Conservation (phyloP, 1,284 basidiomycete genomes). For the Heterobasidion parviporum region DNA sequence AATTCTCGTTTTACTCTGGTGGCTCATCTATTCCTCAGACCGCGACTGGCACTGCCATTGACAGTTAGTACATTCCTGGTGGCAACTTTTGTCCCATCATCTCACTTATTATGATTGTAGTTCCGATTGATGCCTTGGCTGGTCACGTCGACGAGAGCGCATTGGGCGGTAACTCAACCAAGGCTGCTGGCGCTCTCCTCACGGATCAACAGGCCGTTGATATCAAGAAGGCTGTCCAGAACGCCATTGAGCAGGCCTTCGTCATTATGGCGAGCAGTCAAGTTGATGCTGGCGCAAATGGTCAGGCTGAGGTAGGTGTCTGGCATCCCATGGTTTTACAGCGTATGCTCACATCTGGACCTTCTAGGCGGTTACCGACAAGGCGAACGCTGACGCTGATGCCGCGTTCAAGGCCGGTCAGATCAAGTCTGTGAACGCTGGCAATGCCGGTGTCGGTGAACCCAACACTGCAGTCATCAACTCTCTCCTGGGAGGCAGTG, state of each 20-base stretch:
- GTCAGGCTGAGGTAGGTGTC: background rate
- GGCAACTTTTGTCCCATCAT: background rate
- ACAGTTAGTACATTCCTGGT: background rate
- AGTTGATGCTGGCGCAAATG: background rate
- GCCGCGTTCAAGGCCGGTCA: background rate
- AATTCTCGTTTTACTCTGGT: background rate
- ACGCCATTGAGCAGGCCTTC: background rate
- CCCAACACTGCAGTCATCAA: background rate
- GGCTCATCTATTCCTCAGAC: background rate
- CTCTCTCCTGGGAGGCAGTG: background rate
- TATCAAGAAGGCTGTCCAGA: background rate
- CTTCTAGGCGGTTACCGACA: background rate
- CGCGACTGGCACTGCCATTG: background rate
- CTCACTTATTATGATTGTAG: background rate
- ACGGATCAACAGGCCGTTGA: background rate
- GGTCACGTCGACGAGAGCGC: background rate
- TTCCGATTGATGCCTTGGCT: background rate
- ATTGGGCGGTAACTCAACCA: background rate
- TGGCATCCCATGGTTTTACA: background rate
- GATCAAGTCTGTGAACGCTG: background rate
- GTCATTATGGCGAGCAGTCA: background rate
- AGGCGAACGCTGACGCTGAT: background rate
- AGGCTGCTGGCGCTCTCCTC: background rate
- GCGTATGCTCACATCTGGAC: background rate
- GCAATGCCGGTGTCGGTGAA: background rate